phyloP scores from a whole-genome alignment of 1,284 basidiomycete genomes.

The Fomitopsis palustris region DNA sequence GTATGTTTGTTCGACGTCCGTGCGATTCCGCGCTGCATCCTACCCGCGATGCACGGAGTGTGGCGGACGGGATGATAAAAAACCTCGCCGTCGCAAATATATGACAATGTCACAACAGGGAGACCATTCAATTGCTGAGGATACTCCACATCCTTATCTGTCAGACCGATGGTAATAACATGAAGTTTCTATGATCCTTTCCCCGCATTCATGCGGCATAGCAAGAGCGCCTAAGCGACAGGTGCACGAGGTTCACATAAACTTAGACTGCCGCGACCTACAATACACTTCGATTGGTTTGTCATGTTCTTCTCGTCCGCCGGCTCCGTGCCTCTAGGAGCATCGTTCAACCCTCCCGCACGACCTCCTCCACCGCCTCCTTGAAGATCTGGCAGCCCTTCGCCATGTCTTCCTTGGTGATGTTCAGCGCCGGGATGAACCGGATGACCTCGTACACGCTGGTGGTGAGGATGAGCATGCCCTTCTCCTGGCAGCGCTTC shows the following conservation, averaged over 20 bases:
- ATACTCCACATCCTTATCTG: no score
- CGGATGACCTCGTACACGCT: slow-evolving; percentile 77
- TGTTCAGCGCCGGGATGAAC: slow-evolving; percentile 75
- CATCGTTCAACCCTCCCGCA: slow-evolving; percentile 35
- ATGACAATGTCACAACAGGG: no score
- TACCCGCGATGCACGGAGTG: not conserved
- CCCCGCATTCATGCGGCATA: no score
- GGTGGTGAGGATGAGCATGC: slow-evolving; percentile 77
- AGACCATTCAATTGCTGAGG: no score
- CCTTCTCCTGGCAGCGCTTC: slow-evolving; percentile 80
- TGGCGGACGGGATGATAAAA: no score
- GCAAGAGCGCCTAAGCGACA: no score
- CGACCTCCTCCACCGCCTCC: slow-evolving; percentile 60
- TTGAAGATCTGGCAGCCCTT: slow-evolving; percentile 59
- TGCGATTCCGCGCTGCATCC: not conserved
- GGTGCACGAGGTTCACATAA: not conserved
- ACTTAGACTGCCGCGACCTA: no score
- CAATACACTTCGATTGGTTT: not conserved
- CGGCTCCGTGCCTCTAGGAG: not conserved
- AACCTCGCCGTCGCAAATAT: no score
- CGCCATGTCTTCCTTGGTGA: slow-evolving; percentile 58
- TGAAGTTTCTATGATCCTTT: no score
- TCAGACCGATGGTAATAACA: no score
- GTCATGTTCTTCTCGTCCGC: not conserved
- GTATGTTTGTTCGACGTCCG: not conserved